Conservation (phyloP, 169 alveolate genomes). For the Plasmodium gaboni region DNA sequence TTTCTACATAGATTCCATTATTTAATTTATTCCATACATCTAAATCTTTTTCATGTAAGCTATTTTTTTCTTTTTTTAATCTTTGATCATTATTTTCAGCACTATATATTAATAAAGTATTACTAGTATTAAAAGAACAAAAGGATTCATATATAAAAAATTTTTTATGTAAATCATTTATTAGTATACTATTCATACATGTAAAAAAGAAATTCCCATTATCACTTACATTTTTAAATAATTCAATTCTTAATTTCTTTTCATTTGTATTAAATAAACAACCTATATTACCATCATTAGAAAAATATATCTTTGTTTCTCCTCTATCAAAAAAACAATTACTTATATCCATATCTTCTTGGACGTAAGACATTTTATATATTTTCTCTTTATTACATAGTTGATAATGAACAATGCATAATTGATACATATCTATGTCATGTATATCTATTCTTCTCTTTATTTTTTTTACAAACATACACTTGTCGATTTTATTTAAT, state of each 20-base stretch:
- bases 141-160: conserved; percentile 52
- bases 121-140: conserved; percentile 56
- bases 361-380: conserved; percentile 61
- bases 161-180: conserved; percentile 40
- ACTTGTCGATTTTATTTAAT: conserved; percentile 42
- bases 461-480: conserved; percentile 42
- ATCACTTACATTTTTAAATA: conserved; percentile 46
- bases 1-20: conserved; percentile 45
- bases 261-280: conserved; percentile 61
- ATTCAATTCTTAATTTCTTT: conserved; percentile 43
- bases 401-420: conserved; percentile 70
- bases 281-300: conserved; percentile 64
- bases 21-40: conserved; percentile 53
- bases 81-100: conserved; percentile 59
- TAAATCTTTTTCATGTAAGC: conserved; percentile 4
- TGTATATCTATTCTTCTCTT: conserved; percentile 16
- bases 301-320: conserved; percentile 58
- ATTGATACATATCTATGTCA: conserved; percentile 30
- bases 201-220: conserved; percentile 29
- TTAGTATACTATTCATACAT: conserved; percentile 34
- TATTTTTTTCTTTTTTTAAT: conserved; percentile 26
- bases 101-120: conserved; percentile 60
- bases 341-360: conserved; percentile 45
- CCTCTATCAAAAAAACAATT: conserved; percentile 52
- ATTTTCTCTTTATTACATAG: conserved; percentile 52